Evolutionary conservation across 768 basidiomycete species (phyloP).

Genomic region (Exidia glandulosa): DNA sequence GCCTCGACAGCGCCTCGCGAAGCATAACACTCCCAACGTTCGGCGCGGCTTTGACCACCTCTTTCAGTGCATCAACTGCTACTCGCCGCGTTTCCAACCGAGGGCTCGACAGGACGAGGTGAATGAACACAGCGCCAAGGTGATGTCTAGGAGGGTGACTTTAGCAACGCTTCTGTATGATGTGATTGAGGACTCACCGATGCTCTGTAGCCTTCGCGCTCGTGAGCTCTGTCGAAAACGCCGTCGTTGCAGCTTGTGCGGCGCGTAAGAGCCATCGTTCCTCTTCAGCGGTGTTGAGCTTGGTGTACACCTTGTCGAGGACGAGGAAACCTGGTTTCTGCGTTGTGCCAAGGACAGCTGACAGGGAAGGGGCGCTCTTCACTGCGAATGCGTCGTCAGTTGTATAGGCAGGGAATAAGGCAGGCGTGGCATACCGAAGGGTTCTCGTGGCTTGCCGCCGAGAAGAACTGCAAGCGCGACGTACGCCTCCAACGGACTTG

Average conservation of each 20-base stretch:
- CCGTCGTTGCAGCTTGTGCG: slow-evolving; percentile 35
- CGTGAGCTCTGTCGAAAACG: slow-evolving; percentile 36
- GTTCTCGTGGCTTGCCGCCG: slow-evolving; percentile 41
- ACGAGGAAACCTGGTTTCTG: slow-evolving; percentile 78
- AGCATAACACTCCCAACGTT: slow-evolving; percentile 40
- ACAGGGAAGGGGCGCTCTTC: background rate
- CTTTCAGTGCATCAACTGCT: slow-evolving; percentile 32
- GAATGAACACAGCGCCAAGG: slow-evolving; percentile 55
- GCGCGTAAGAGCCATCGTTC: slow-evolving; percentile 71
- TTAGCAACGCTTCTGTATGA: background rate
- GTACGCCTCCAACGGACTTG: slow-evolving; percentile 76
- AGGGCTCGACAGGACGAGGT: slow-evolving; percentile 53
- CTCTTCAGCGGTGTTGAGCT: slow-evolving; percentile 47
- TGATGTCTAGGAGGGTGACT: slow-evolving; percentile 16
- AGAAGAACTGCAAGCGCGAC: slow-evolving; percentile 59
- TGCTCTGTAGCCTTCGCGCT: slow-evolving; percentile 35
- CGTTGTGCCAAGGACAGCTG: slow-evolving; percentile 8
- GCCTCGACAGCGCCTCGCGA: slow-evolving; percentile 48
- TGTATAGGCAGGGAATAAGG: slow-evolving; percentile 5
- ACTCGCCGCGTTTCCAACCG: slow-evolving; percentile 42
- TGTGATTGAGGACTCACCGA: slow-evolving; percentile 28
- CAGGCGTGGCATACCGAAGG: slow-evolving; percentile 37
- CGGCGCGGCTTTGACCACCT: slow-evolving; percentile 29
- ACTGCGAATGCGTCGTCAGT: slow-evolving; percentile 26
- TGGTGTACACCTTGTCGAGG: slow-evolving; percentile 81